A percentile compares a stretch with the other conserved stretches of the same genome.
Conservation (phyloP, 257 asterid species). For the Solanum phureja region DNA sequence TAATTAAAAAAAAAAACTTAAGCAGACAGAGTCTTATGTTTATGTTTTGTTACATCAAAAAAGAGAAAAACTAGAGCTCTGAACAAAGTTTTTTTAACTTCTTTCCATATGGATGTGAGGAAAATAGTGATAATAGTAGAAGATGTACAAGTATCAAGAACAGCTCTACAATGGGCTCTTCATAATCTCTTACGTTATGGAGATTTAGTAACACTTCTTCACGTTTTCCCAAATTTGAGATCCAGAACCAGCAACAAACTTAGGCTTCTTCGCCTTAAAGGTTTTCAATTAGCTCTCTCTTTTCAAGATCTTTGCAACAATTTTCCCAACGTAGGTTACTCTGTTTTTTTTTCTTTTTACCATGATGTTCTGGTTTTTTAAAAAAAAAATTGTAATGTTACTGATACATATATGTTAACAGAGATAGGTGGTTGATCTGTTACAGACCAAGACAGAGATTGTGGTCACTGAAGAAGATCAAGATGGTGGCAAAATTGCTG, state of each 20-base stretch:
- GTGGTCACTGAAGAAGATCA: too few species aligned
- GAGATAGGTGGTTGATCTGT: too few species aligned
- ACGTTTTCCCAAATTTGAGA: constrained; percentile 40
- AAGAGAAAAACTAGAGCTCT: background rate
- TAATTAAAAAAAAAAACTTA: background rate
- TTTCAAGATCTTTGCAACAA: constrained; percentile 70
- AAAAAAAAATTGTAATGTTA: too few species aligned
- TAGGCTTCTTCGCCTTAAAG: constrained; percentile 51
- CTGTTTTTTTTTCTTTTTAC: background rate
- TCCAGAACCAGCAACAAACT: constrained; percentile 29
- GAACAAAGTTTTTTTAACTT: background rate
- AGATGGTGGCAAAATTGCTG: constrained; percentile 58
- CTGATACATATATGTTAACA: too few species aligned
- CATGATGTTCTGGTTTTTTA: background rate
- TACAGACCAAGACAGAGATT: too few species aligned
- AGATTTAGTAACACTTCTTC: constrained; percentile 65
- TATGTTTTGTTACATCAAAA: background rate
- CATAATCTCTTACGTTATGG: constrained; percentile 59
- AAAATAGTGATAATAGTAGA: constrained; percentile 74
- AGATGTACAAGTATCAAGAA: constrained; percentile 62
- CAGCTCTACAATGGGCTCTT: constrained; percentile 78
- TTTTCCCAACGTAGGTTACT: constrained; percentile 46
- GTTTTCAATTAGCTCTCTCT: constrained; percentile 80
- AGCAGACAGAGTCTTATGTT: background rate
- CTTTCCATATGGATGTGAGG: constrained; percentile 2